Evolutionary conservation across 1,139 yeast genomes (phyloP).

Genomic region (Yamadazyma oceani): DNA sequence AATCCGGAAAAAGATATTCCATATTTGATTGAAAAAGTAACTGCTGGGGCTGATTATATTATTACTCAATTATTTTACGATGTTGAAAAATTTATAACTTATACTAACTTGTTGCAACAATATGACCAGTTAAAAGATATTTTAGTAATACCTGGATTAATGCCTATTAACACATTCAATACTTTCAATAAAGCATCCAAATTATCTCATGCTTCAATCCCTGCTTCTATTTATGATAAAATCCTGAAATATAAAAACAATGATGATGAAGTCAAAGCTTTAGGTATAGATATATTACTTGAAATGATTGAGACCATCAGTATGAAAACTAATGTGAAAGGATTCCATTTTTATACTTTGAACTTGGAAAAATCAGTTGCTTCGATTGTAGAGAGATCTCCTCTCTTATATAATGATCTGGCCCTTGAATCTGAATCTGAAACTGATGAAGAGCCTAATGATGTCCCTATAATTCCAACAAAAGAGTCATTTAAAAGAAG

Average conservation of each 20-base stretch:
- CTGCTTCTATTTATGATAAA: constrained; percentile 41
- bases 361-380: constrained; percentile 92
- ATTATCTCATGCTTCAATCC: constrained; percentile 86
- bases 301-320: constrained; percentile 62
- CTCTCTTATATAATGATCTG: constrained; percentile 44
- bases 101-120: constrained; percentile 31
- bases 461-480: no score
- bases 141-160: constrained; percentile 83
- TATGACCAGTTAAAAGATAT: constrained; percentile 42
- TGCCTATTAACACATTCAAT: constrained; percentile 93
- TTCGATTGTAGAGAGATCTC: constrained; percentile 66
- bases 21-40: constrained; percentile 55
- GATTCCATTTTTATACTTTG: constrained; percentile 88
- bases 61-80: constrained; percentile 49
- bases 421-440: constrained; percentile 19
- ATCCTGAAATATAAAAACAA: constrained; percentile 63
- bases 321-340: constrained; percentile 55
- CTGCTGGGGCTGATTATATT: constrained; percentile 49
- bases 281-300: constrained; percentile 75
- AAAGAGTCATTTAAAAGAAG: constrained; percentile 29
- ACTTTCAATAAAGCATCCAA: constrained; percentile 87
- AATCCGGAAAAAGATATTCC: constrained; percentile 67
- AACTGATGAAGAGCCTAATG: no score
- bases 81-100: constrained; percentile 40
- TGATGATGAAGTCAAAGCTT: constrained; percentile 80